A percentile compares a stretch with the other conserved stretches of the same genome.
Conservation (phyloP, 2,329 filamentous ascomycete species). For the Alternaria sp. region DNA sequence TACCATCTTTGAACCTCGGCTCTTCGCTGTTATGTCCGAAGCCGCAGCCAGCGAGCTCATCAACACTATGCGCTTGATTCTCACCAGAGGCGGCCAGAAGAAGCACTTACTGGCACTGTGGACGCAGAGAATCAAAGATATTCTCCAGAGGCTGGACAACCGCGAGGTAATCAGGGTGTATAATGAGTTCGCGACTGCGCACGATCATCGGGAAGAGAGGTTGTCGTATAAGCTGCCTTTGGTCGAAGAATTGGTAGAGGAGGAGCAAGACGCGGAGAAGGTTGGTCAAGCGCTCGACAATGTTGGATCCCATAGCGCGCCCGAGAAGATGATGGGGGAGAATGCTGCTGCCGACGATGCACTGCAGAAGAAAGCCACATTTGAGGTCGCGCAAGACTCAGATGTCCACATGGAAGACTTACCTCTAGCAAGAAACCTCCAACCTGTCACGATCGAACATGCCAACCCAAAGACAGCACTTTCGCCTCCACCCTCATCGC, state of each 20-base stretch:
- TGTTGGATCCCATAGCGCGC: neutral
- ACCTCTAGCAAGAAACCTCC: neutral
- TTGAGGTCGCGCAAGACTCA: neutral
- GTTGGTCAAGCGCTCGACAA: neutral
- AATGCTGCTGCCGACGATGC: neutral
- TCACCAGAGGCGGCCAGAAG: neutral
- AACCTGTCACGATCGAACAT: neutral
- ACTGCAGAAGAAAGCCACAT: neutral
- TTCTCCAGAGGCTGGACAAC: neutral
- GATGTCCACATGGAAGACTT: neutral
- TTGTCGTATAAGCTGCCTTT: conserved; percentile 7
- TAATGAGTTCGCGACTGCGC: neutral
- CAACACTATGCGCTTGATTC: neutral
- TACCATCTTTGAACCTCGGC: neutral
- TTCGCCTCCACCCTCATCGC: neutral
- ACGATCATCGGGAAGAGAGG: neutral
- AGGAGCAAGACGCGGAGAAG: neutral
- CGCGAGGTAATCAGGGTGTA: neutral
- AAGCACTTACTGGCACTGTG: neutral
- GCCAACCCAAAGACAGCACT: neutral
- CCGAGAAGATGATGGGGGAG: neutral
- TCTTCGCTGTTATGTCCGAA: neutral
- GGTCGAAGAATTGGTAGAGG: neutral
- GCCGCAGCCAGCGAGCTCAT: neutral
- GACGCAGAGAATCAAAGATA: neutral